Conservation (phyloP, 2,329 filamentous ascomycete species). For the Stromatinia cepivora region DNA sequence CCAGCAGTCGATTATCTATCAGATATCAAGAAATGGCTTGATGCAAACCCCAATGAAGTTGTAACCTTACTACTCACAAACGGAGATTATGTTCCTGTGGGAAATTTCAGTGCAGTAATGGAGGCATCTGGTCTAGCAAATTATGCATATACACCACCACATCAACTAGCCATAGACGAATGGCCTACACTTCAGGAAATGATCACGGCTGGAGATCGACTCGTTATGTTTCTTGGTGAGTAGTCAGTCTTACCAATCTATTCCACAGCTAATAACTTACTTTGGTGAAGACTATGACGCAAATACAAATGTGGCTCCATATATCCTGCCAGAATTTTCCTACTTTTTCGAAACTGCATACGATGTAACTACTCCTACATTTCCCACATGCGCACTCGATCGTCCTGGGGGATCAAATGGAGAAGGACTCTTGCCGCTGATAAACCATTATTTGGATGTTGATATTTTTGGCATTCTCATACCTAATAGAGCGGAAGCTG, state of each 20-base stretch:
- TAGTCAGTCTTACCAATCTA: no score
- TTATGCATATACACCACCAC: conserved; percentile 38
- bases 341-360: conserved; percentile 74
- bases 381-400: conserved; percentile 65
- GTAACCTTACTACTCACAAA: conserved; percentile 66
- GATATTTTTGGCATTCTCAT: conserved; percentile 50
- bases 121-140: conserved; percentile 30
- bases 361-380: conserved; percentile 52
- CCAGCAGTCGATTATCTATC: conserved; percentile 54
- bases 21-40: conserved; percentile 60
- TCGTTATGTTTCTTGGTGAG: conserved; percentile 70
- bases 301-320: conserved; percentile 53
- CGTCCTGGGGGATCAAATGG: conserved; percentile 53
- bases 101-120: conserved; percentile 50
- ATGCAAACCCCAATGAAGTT: conserved; percentile 58
- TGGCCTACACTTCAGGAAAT: conserved; percentile 71
- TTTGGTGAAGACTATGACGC: conserved; percentile 56
- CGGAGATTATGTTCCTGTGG: conserved; percentile 55
- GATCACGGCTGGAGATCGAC: conserved; percentile 60
- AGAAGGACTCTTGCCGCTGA: conserved; percentile 53
- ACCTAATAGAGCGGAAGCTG: conserved; percentile 51
- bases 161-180: conserved; percentile 47
- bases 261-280: background rate
- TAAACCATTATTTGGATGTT: conserved; percentile 65
- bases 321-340: conserved; percentile 63